A percentile compares a stretch with the other conserved stretches of the same genome.
Conservation (phyloP, 202 grass and related monocot species). For the Setaria italica region DNA sequence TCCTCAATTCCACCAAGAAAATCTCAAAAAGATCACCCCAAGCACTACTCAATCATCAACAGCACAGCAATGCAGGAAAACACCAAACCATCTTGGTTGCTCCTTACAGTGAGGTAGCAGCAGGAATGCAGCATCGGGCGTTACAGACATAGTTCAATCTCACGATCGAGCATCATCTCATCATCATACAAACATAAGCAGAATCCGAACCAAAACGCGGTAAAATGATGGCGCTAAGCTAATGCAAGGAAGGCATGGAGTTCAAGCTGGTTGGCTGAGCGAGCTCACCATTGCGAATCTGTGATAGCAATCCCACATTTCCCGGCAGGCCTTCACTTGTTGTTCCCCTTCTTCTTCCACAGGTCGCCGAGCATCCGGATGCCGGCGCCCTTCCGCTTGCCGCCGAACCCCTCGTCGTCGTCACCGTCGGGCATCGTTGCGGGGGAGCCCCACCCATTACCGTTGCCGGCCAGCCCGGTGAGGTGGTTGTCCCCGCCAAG, state of each 20-base stretch:
- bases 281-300: slow-evolving; percentile 31
- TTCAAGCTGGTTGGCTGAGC: slow-evolving; percentile 34
- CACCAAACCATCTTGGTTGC: slow-evolving; percentile 41
- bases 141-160: slow-evolving; percentile 35
- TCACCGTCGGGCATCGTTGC: slow-evolving; percentile 55
- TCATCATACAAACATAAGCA: slow-evolving; percentile 52
- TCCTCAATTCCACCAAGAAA: slow-evolving; percentile 3
- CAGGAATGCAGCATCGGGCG: not conserved
- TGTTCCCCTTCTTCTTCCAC: slow-evolving; percentile 84
- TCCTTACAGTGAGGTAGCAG: slow-evolving; percentile 13
- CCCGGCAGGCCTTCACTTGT: slow-evolving; percentile 47
- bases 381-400: slow-evolving; percentile 70
- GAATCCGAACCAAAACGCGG: slow-evolving; percentile 54
- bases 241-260: slow-evolving; percentile 27
- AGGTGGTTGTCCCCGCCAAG: slow-evolving; percentile 64
- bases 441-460: slow-evolving; percentile 69
- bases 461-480: slow-evolving; percentile 47
- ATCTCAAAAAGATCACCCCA: not conserved
- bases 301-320: not conserved
- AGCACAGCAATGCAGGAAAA: slow-evolving; percentile 7
- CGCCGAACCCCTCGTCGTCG: slow-evolving; percentile 59
- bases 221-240: slow-evolving; percentile 48
- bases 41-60: not conserved
- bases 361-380: slow-evolving; percentile 90
- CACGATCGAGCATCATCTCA: slow-evolving; percentile 32